Base-by-base conservation (phyloP, 2,329 filamentous ascomycete genomes). In the Talaromyces sp. region DNA sequence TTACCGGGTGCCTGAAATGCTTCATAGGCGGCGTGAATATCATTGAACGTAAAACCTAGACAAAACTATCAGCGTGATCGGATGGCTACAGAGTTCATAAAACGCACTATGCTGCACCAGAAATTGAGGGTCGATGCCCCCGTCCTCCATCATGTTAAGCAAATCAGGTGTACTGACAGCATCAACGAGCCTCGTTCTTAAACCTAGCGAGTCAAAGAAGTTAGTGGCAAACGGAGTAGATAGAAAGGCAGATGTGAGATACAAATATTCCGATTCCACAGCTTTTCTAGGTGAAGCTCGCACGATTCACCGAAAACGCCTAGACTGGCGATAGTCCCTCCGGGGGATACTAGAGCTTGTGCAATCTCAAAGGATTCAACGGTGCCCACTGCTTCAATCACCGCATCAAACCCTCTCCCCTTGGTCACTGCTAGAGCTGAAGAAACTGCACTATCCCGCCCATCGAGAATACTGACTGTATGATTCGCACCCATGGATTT, bases 361-460 rank as follows among this genome's bases (percentile, higher is more conserved):
- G 75, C 77, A 35, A 81, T 68, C 17, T 79, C 72, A 58, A 83
- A 81, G 0, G 77, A 81, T 0, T 72, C 74, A 0, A 80, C 78
- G 3, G 81, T 67, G 2, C 81, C 81, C 2, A 83, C 81, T 2
- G 79, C 80, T 63, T 84, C 81, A 43, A 83, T 81, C 1, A 83
- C 80, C 0, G 77, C 70, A 53, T 84, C 81, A 54, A 77, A 82
- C 0, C 81, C 81, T 50, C 75, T 73, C 4, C 75, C 77, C 16
- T 75, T 75, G 0, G 80, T 82, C 42, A 79, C 54, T 0, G 66
- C 67, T 19, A 46, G 17, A 24, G 41, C 41, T 24, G 41, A 40
- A 29, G 30, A 16, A 58, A 69, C 73, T 1, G 81, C 70, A 1
- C 55, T 52, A 4, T 72, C 69, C 6, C 71, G 64, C 0, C 73